A percentile compares a stretch with the other conserved stretches of the same genome.
Conservation (phyloP, 306 rosid genomes). For the Hippophae tibetana region DNA sequence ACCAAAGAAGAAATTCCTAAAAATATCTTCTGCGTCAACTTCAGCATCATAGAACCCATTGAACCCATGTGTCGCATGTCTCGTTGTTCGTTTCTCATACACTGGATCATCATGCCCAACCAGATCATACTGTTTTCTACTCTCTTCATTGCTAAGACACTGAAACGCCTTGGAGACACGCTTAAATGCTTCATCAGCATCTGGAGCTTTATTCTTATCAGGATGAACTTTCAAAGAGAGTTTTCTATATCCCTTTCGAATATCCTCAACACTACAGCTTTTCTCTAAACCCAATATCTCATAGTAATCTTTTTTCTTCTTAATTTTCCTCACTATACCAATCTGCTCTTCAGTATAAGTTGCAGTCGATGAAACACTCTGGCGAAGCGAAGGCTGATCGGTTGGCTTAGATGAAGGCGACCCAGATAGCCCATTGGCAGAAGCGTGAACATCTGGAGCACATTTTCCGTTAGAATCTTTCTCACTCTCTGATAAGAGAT, state of each 20-base stretch:
- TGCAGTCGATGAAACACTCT: constrained; percentile 28
- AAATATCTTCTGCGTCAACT: constrained; percentile 77
- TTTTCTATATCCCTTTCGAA: constrained; percentile 70
- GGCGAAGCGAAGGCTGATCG: constrained; percentile 59
- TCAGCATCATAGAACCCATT: constrained; percentile 66
- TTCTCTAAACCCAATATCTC: constrained; percentile 84
- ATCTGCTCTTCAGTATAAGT: constrained; percentile 60
- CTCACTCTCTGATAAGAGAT: constrained; percentile 41
- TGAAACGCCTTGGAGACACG: constrained; percentile 85
- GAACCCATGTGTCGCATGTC: constrained; percentile 37
- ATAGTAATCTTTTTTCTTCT: constrained; percentile 73
- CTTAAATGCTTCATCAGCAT: constrained; percentile 85
- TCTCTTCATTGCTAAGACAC: constrained; percentile 71
- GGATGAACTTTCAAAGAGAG: constrained; percentile 93
- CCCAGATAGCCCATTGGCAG: constrained; percentile 25
- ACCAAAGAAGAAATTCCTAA: constrained; percentile 83
- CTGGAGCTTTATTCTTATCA: constrained; percentile 84
- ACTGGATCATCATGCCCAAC: constrained; percentile 60
- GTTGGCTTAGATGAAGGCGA: constrained; percentile 24
- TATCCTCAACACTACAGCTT: constrained; percentile 71
- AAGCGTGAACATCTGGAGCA: constrained; percentile 9
- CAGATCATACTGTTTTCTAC: constrained; percentile 51
- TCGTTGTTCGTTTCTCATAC: constrained; percentile 46
- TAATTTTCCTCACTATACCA: constrained; percentile 49
- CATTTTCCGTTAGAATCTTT: constrained; percentile 25